phyloP scores from a whole-genome alignment of 352 stramenopile species.

The Globisporangium perplexum region DNA sequence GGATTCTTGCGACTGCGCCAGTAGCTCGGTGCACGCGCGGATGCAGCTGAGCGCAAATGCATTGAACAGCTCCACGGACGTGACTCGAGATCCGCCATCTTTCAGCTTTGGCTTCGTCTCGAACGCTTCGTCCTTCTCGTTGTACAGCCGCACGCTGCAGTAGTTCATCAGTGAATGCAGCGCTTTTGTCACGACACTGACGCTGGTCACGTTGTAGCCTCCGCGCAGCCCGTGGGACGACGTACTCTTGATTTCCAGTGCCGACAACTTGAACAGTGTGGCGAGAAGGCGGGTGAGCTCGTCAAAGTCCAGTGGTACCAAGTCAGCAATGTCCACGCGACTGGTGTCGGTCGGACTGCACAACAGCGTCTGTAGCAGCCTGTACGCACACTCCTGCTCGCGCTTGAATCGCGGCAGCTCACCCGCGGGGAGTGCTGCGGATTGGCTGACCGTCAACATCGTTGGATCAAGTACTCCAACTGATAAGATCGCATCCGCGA shows the following conservation, averaged over 20 bases:
- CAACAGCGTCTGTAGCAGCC: constrained; percentile 24
- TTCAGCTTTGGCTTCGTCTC: constrained; percentile 10
- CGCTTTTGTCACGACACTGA: constrained; percentile 30
- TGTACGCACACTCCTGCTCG: constrained; percentile 23
- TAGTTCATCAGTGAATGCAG: constrained; percentile 45
- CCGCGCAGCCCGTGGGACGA: background rate
- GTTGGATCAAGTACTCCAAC: background rate
- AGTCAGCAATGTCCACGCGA: constrained; percentile 29
- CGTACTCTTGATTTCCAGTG: constrained; percentile 21
- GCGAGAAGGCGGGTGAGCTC: constrained; percentile 27
- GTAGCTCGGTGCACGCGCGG: constrained; percentile 21
- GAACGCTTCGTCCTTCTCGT: constrained; percentile 17
- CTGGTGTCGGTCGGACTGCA: constrained; percentile 29
- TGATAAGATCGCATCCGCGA: constrained; percentile 5
- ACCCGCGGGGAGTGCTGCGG: constrained; percentile 8
- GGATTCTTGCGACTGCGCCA: constrained; percentile 3
- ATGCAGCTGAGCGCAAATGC: constrained; percentile 38
- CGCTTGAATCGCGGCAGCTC: constrained; percentile 15
- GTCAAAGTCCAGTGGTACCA: constrained; percentile 23
- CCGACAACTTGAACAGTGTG: constrained; percentile 25
- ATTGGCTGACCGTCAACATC: background rate
- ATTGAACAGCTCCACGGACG: constrained; percentile 28
- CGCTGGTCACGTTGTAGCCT: background rate
- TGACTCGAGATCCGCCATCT: constrained; percentile 4
- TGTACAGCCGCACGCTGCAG: constrained; percentile 34